Percentiles rank a stretch among this genome's conserved stretches.
These are phyloP conservation scores for Vitis labrusca DNA, from an alignment of 164 flowering plant genomes.

Conservation along the genomic window DNA sequence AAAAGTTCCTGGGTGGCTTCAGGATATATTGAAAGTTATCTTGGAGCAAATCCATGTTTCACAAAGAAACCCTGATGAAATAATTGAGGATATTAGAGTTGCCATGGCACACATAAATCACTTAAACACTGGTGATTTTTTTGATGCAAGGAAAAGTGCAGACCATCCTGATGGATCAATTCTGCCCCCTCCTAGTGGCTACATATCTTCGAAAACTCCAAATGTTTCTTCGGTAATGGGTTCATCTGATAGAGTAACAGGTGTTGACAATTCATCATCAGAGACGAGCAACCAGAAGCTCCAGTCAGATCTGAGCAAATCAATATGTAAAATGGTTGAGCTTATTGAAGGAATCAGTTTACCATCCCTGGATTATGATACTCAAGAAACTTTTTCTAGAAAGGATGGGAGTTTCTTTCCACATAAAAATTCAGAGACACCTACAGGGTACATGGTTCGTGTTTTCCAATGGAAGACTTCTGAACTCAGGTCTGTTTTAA, in stretches of 20 bases:
- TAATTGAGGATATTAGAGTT: slow-evolving; percentile 30
- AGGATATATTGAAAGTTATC: slow-evolving; percentile 20
- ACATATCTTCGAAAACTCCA: slow-evolving; percentile 6
- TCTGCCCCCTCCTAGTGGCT: background rate
- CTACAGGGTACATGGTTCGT: slow-evolving; percentile 38
- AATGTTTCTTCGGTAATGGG: slow-evolving; percentile 2
- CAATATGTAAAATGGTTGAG: slow-evolving; percentile 59
- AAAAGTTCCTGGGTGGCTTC: slow-evolving; percentile 29
- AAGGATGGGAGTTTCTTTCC: slow-evolving; percentile 25
- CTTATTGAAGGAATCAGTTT: slow-evolving; percentile 66
- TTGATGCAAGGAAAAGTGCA: slow-evolving; percentile 17
- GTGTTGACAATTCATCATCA: slow-evolving; percentile 6
- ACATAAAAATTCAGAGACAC: slow-evolving; percentile 24
- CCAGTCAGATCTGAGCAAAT: slow-evolving; percentile 37
- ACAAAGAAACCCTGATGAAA: slow-evolving; percentile 17
- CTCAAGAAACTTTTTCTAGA: slow-evolving; percentile 23
- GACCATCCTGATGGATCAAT: slow-evolving; percentile 12
- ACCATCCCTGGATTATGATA: slow-evolving; percentile 30
- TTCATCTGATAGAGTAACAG: slow-evolving; percentile 4
- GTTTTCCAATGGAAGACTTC: slow-evolving; percentile 48
- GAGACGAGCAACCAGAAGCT: slow-evolving; percentile 27
- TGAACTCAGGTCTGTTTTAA: slow-evolving; percentile 29
- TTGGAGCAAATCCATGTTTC: slow-evolving; percentile 21
- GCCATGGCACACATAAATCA: slow-evolving; percentile 19
- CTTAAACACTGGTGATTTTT: slow-evolving; percentile 16